Evolutionary conservation across 495 filamentous ascomycete species (phyloP), one percentile per base, ranked within the genome.

Genomic region (Stereocaulon alpinum): DNA sequence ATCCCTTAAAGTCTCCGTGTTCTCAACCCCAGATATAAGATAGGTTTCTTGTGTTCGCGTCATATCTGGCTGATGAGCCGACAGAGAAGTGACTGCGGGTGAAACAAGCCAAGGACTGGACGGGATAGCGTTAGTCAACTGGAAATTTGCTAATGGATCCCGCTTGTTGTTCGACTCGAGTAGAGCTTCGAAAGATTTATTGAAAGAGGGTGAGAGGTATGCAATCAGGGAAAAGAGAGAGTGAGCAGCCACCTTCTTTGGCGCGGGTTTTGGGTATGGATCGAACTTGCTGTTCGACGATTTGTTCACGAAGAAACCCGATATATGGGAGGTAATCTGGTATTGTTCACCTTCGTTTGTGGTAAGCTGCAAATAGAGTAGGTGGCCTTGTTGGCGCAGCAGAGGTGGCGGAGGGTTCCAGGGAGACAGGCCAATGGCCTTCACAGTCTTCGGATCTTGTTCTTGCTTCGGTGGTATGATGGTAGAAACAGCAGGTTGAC

Each of bases 381-480:
- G 76, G 69, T 99, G 94, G 41, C 94, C 94, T 68, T 86, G 88
- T 65, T 95, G 88, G 51, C 92, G 82, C 40, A 95, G 82, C 64
- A 91, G 81, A 66, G 93, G 89, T 24, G 94, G 94, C 12, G 90
- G 89, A 40, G 94, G 94, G 75, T 97, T 96, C 94, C 94, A 99
- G 12, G 89, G 76, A 17, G 94, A 97, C 18, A 97, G 74, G 42
- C 86, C 82, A 59, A 99, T 84, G 24, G 85, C 79, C 75, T 95
- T 96, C 64, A 97, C 77, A 2, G 90, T 93, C 75, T 91, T 95
- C 9, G 91, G 91, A 4, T 85, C 75, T 11, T 84, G 73, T 14
- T 82, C 78, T 61, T 81, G 75, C 22, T 78, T 69, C 44, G 74
- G 74, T 2, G 90, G 87, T 40, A 95, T 74, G 42, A 96, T 84